phyloP scores from a whole-genome alignment of 306 rosid species.

The Oxytropis ochrocephala region DNA sequence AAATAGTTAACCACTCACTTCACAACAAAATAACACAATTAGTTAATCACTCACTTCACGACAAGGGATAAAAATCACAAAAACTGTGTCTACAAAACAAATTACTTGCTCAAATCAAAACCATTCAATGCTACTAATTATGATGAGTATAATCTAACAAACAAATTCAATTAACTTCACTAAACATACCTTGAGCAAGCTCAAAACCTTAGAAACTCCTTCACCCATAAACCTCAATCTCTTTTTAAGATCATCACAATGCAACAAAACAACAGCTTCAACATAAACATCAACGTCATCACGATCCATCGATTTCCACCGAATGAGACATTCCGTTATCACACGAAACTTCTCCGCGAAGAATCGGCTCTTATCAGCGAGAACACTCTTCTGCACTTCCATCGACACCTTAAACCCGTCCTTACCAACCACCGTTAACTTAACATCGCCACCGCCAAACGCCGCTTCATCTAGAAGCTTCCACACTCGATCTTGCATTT shows the following conservation, averaged over 20 bases:
- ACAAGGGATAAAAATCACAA: background rate
- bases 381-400: constrained; percentile 67
- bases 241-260: constrained; percentile 54
- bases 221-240: constrained; percentile 57
- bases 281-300: constrained; percentile 77
- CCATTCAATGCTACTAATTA: background rate
- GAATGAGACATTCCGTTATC: constrained; percentile 45
- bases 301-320: constrained; percentile 84
- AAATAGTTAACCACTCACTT: too few species aligned
- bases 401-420: constrained; percentile 68
- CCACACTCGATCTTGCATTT: constrained; percentile 39
- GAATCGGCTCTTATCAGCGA: constrained; percentile 62
- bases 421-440: constrained; percentile 54
- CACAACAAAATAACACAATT: background rate
- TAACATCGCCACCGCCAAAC: constrained; percentile 52
- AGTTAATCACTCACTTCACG: background rate
- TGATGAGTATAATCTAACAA: background rate
- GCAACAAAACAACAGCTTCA: constrained; percentile 81
- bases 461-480: constrained; percentile 51
- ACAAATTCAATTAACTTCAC: background rate
- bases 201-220: constrained; percentile 61
- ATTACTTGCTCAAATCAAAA: background rate
- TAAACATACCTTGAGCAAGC: constrained; percentile 63
- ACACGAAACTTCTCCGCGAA: constrained; percentile 68
- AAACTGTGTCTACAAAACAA: background rate